Evolutionary conservation across 805 yeast species (phyloP), one percentile per base, ranked within the genome.

Genomic region (Wickerhamomyces mucosus): DNA sequence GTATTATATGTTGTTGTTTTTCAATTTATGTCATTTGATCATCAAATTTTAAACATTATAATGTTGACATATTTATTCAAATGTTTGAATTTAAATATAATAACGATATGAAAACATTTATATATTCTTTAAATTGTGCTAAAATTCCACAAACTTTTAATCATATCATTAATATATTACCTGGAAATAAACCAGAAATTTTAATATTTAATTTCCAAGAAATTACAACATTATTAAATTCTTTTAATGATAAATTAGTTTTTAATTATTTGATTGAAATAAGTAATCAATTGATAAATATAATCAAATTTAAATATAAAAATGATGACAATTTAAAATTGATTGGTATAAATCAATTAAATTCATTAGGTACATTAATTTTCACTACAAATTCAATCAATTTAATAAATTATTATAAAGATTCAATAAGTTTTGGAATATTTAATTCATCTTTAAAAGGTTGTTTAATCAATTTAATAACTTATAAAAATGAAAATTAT

Each of bases 381-480:
- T 78, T 10, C 60, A 69, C 9, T 67, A 36, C 10, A 22, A 28
- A 10, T 17, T n/a, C 12, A 3, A 15, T 2, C 20, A 26, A 13
- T 15, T 35, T 15, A 26, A 15, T 13, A 22, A 23, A 18, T 29
- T 33, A 15, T 6, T 15, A 4, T n/a, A 21, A 28, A 9, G 28
- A 32, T 2, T 28, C 40, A 5, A 29, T 33, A 13, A 14, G 33
- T 9, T 32, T 38, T 27, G 43, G 42, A 3, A 14, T 38, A 17
- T 61, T 66, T 7, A 59, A 64, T 36, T 73, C 89, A 1, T 71
- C 76, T 33, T 50, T 82, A 45, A 88, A 88, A 51, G 95, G 95
- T 1, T 88, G 75, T 0, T 75, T 70, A 2, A 83, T 78, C 0
- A 30, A 78, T 2, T 57, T 88, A 26, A 44, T 81, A n/a, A 40